phyloP scores from a whole-genome alignment of 2,329 filamentous ascomycete genomes.

The Beauveria caledonica region DNA sequence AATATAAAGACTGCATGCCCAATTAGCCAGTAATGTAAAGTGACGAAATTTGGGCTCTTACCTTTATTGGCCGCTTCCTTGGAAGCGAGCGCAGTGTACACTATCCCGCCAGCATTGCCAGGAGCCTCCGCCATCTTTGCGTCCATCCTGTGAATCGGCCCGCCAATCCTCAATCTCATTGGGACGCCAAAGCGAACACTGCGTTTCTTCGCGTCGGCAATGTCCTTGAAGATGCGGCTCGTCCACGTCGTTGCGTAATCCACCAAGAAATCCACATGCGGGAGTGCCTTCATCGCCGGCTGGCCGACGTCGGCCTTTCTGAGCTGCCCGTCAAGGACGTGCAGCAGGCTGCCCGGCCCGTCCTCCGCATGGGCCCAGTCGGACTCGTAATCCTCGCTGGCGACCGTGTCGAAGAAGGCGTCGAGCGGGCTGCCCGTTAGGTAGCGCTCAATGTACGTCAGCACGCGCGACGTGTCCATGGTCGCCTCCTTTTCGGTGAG shows the following conservation, averaged over 20 bases:
- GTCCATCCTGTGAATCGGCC: conserved; percentile 44
- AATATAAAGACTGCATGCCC: conserved; percentile 48
- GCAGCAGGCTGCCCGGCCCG: conserved; percentile 36
- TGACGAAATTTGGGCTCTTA: conserved; percentile 37
- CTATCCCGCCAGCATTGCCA: conserved; percentile 28
- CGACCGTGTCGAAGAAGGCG: conserved; percentile 47
- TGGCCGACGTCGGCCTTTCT: conserved; percentile 37
- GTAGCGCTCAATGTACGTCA: conserved; percentile 69
- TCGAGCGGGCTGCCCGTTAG: conserved; percentile 58
- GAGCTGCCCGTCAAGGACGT: conserved; percentile 42
- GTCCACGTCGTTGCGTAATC: conserved; percentile 50
- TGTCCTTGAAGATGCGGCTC: conserved; percentile 53
- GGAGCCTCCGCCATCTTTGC: conserved; percentile 42
- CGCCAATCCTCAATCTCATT: conserved; percentile 35
- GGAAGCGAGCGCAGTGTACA: conserved; percentile 35
- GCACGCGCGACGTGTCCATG: conserved; percentile 62
- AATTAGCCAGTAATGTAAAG: conserved; percentile 19
- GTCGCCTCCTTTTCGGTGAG: conserved; percentile 68
- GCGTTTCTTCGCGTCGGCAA: conserved; percentile 61
- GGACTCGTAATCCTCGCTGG: conserved; percentile 41
- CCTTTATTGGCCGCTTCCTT: conserved; percentile 29
- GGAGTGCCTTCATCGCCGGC: conserved; percentile 41
- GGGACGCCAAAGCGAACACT: conserved; percentile 59
- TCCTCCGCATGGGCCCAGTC: conserved; percentile 37
- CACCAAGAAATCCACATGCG: conserved; percentile 57